phyloP scores from a whole-genome alignment of 257 asterid genomes.

The Solanum tarapatanum region DNA sequence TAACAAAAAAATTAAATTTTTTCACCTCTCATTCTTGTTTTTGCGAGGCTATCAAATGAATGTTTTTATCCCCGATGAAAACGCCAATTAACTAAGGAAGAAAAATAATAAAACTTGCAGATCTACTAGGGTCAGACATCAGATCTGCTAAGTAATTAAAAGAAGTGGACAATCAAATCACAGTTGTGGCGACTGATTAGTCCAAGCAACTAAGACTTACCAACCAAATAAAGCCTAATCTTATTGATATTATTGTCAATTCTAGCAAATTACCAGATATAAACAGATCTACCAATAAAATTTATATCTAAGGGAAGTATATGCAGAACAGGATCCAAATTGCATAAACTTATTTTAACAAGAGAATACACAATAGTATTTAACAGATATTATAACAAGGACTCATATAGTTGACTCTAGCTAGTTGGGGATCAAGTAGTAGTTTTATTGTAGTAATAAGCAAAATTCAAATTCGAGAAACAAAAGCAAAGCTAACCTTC shows the following conservation, averaged over 20 bases:
- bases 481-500: slow-evolving; percentile 30
- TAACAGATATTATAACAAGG: neutral
- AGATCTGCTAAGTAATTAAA: neutral
- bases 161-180: neutral
- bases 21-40: neutral
- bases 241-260: neutral
- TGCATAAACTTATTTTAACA: neutral
- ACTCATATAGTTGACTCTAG: neutral
- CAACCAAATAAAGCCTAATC: neutral
- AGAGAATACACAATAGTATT: neutral
- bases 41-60: neutral
- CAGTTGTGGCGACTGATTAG: neutral
- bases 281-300: neutral
- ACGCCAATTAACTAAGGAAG: neutral
- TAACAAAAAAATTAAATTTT: neutral
- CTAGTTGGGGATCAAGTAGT: neutral
- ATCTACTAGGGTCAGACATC: neutral
- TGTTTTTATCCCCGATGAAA: fast-evolving
- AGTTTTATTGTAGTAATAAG: neutral
- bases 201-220: neutral
- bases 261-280: neutral
- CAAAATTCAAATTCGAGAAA: neutral
- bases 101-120: neutral
- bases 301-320: neutral
- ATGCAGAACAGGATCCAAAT: neutral